Evolutionary conservation across 306 rosid species (phyloP).

Genomic region (Senna tora): DNA sequence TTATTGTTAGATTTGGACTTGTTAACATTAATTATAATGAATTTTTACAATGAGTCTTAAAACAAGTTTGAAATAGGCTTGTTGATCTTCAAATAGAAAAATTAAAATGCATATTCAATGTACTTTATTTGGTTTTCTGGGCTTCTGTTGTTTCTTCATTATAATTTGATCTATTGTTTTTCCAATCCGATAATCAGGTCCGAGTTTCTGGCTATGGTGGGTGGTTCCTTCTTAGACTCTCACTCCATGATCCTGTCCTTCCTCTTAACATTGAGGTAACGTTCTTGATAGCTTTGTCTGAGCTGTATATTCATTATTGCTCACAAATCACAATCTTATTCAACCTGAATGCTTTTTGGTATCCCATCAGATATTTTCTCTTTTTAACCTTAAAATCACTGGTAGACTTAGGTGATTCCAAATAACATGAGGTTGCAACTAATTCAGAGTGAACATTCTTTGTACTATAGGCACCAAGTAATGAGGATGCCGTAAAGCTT

Average conservation of each 20-base stretch:
- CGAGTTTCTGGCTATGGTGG: slow-evolving; percentile 91
- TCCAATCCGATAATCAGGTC: slow-evolving; percentile 59
- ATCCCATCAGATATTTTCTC: too few relatives aligned
- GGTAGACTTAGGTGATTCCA: background rate
- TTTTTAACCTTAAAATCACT: background rate
- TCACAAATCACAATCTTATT: too few relatives aligned
- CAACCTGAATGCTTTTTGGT: too few relatives aligned
- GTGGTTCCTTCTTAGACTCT: slow-evolving; percentile 94
- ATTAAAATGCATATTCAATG: slow-evolving; percentile 6
- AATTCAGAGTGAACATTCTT: slow-evolving; percentile 22
- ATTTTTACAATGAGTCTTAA: slow-evolving; percentile 3
- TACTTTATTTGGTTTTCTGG: slow-evolving; percentile 23
- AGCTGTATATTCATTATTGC: background rate
- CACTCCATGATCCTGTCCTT: slow-evolving; percentile 96
- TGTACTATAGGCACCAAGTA: slow-evolving; percentile 65
- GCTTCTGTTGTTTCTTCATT: background rate
- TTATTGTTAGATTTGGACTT: slow-evolving; percentile 10
- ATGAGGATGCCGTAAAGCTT: slow-evolving; percentile 68
- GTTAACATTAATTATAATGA: slow-evolving; percentile 5
- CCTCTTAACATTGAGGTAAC: slow-evolving; percentile 97
- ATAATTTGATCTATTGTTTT: slow-evolving; percentile 28
- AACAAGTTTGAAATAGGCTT: background rate
- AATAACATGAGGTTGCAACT: slow-evolving; percentile 33
- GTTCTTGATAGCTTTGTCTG: slow-evolving; percentile 13
- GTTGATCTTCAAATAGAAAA: slow-evolving; percentile 15